These are phyloP conservation scores for Entrophospora sp. DNA, from an alignment of 192 early-diverging fungal species.

Conservation along the genomic window DNA sequence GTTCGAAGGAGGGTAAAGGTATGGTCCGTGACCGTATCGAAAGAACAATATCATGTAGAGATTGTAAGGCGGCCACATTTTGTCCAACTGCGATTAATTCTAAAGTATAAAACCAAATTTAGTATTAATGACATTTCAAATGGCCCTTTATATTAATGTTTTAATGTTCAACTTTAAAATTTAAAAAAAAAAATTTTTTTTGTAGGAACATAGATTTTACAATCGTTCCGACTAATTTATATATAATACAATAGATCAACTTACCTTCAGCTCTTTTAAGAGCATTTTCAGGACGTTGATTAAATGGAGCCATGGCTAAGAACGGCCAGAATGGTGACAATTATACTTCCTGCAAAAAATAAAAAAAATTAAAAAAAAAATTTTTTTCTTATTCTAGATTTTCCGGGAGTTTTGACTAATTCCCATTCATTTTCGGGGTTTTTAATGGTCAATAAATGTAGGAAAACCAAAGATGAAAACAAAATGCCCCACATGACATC, in stretches of 20 bases:
- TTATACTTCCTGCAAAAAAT: neutral
- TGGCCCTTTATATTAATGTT: too few species aligned
- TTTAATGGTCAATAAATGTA: too few species aligned
- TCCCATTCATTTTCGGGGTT: too few species aligned
- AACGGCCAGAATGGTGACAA: neutral
- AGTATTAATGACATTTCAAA: constrained; percentile 14
- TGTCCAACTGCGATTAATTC: constrained; percentile 81
- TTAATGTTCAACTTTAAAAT: too few species aligned
- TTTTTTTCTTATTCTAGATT: too few species aligned
- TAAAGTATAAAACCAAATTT: constrained; percentile 22
- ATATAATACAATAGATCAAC: neutral
- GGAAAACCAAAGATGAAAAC: too few species aligned
- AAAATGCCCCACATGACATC: too few species aligned
- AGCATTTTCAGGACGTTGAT: constrained; percentile 74
- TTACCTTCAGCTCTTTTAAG: constrained; percentile 82
- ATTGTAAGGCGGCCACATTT: constrained; percentile 69
- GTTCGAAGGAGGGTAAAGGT: constrained; percentile 74
- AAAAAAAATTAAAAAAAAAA: too few species aligned
- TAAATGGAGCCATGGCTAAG: constrained; percentile 39
- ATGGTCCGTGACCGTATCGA: constrained; percentile 80
- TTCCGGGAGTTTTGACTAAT: too few species aligned
- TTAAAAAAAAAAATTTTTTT: too few species aligned
- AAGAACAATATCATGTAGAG: constrained; percentile 88
- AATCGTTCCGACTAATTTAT: too few species aligned
- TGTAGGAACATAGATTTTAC: too few species aligned